Evolutionary conservation across 495 filamentous ascomycete species (phyloP).

Genomic region (Penicillium lagena): DNA sequence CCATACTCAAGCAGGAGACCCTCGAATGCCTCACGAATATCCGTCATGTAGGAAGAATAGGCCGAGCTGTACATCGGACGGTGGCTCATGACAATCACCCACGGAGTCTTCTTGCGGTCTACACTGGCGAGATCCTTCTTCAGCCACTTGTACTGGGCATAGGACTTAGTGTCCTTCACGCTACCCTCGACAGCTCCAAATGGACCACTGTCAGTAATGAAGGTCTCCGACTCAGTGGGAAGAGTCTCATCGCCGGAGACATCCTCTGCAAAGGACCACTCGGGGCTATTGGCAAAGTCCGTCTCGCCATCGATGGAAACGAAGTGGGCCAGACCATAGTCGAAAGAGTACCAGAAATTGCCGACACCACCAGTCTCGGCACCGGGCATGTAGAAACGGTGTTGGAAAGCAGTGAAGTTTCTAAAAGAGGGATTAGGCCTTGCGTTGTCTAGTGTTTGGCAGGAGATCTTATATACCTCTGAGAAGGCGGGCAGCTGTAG

Average conservation of each 20-base stretch:
- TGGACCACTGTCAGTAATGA: slow-evolving; percentile 41
- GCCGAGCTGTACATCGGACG: slow-evolving; percentile 49
- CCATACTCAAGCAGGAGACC: slow-evolving; percentile 47
- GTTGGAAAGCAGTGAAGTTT: slow-evolving; percentile 40
- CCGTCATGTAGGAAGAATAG: slow-evolving; percentile 33
- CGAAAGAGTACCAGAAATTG: slow-evolving; percentile 34
- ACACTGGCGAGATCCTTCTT: slow-evolving; percentile 38
- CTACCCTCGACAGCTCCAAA: slow-evolving; percentile 37
- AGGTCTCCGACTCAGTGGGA: slow-evolving; percentile 37
- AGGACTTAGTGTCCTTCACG: slow-evolving; percentile 36
- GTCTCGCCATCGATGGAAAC: slow-evolving; percentile 45
- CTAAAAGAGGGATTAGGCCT: slow-evolving; percentile 5
- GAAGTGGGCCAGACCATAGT: slow-evolving; percentile 49
- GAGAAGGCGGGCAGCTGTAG: slow-evolving; percentile 47
- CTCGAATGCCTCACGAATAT: slow-evolving; percentile 46
- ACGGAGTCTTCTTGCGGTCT: slow-evolving; percentile 44
- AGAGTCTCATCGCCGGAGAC: slow-evolving; percentile 28
- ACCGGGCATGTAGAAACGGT: no score
- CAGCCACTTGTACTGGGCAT: slow-evolving; percentile 45
- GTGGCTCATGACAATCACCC: slow-evolving; percentile 52
- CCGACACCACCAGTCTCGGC: no score
- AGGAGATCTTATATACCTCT: slow-evolving; percentile 24
- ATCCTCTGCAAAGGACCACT: slow-evolving; percentile 36
- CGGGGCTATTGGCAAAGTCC: slow-evolving; percentile 39
- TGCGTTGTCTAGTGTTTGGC: no score